Evolutionary conservation across 768 basidiomycete species (phyloP), one percentile per base, ranked within the genome.

Genomic region (Solioccasus polychromus): DNA sequence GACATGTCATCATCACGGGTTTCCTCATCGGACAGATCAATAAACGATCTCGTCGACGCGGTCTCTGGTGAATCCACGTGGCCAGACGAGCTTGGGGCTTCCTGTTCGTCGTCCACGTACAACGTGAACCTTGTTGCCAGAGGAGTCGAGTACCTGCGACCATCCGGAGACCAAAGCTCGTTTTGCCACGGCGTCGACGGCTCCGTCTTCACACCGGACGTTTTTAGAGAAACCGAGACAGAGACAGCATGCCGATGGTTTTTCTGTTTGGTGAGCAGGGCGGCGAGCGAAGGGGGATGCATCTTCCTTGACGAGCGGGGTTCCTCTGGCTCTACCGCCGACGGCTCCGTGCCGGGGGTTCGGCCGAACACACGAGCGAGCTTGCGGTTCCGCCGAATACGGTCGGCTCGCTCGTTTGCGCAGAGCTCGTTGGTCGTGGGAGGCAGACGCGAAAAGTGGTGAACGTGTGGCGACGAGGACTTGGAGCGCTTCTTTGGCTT

Each of bases 311-410:
- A 42, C 19, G 17, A 4, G 9, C 56, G 55, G 5, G 37, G 39
- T 61, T 67, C 57, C 58, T 73, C 51, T 3, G 17, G 5, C 11
- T 64, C 45, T 52, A 63, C 23, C 1, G 34, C 11, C 1, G 63
- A 51, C 6, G 63, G 67, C 9, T 76, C 76, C 4, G 71, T 68
- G 5, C 69, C 73, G 3, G 84, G 86, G 3, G 74, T 79, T 63
- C 80, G 74, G 32, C 89, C 89, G 44, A 92, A 83, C n/a, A 92
- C 68, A 51, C 83, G 82, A n/a, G 84, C 74, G 38, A 92, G 76
- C 64, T 92, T 92, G 56, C 84, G 81, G 40, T 82, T 78, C 54
- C 83, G 85, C 43, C 79, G 73, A 25, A 92, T 71, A 45, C 85
- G 79, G 39, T 86, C 86, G 0, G 83, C 77, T 24, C 89, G 86